phyloP scores from a whole-genome alignment of 768 basidiomycete species.

The Scleroderma citrinum region DNA sequence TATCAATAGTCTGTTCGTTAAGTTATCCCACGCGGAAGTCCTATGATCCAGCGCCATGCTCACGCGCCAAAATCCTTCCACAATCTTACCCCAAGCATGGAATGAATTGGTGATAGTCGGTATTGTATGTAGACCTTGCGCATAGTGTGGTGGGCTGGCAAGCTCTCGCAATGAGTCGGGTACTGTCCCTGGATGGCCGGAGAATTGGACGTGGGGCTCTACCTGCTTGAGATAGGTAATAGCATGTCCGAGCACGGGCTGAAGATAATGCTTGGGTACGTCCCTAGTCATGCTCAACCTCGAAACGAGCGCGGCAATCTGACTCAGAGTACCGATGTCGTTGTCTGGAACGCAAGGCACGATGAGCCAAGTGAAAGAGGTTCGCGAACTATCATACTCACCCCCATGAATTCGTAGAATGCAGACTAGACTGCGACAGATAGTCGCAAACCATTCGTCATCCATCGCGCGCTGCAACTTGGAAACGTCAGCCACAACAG shows the following conservation, averaged over 20 bases:
- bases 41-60: conserved; percentile 14
- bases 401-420: conserved; percentile 30
- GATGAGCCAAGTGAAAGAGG: not conserved
- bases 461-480: conserved; percentile 51
- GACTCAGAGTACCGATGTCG: conserved; percentile 12
- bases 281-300: conserved; percentile 34
- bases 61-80: conserved; percentile 42
- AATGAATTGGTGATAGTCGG: conserved; percentile 24
- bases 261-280: conserved; percentile 20
- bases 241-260: conserved; percentile 26
- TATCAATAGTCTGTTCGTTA: conserved; percentile 48
- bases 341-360: conserved; percentile 11
- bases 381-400: conserved; percentile 5
- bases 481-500: conserved; percentile 40
- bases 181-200: not conserved
- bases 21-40: conserved; percentile 39
- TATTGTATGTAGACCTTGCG: conserved; percentile 33
- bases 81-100: conserved; percentile 42
- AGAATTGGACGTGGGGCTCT: conserved; percentile 17
- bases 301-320: conserved; percentile 28
- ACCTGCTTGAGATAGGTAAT: conserved; percentile 23
- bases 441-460: conserved; percentile 54
- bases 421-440: conserved; percentile 46
- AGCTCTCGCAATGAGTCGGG: conserved; percentile 3
- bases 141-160: conserved; percentile 28